These are phyloP conservation scores for Senna tora DNA, from an alignment of 306 rosid species.

Conservation along the genomic window DNA sequence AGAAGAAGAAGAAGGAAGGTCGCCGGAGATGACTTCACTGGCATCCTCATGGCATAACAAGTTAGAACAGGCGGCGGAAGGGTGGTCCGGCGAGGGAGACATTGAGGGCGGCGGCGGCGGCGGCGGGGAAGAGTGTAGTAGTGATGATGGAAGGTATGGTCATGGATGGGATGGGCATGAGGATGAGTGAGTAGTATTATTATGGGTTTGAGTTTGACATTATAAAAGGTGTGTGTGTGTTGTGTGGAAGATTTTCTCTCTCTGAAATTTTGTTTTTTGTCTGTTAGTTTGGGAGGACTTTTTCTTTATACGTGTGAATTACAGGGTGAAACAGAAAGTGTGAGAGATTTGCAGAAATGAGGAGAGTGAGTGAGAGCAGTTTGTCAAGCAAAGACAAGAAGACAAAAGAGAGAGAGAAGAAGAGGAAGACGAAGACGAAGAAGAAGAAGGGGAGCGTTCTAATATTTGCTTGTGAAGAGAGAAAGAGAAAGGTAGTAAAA, in stretches of 20 bases:
- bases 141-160: background rate
- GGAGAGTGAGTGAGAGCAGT: conserved; percentile 21
- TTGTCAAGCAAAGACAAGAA: conserved; percentile 31
- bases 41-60: conserved; percentile 39
- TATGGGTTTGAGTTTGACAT: conserved; percentile 40
- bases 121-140: background rate
- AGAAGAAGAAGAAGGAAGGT: background rate
- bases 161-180: conserved; percentile 50
- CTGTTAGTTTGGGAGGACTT: conserved; percentile 18
- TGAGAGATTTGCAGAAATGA: background rate
- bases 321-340: conserved; percentile 23
- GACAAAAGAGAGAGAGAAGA: no score
- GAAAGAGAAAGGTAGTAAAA: no score
- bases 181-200: no score
- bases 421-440: background rate
- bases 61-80: conserved; percentile 28
- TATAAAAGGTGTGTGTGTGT: background rate
- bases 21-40: conserved; percentile 30
- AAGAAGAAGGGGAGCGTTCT: background rate
- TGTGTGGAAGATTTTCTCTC: background rate
- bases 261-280: conserved; percentile 32
- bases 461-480: no score
- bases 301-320: background rate
- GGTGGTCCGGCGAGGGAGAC: conserved; percentile 32
- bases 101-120: conserved; percentile 19